These are phyloP conservation scores for Collybia sp. DNA, from an alignment of 768 basidiomycete genomes.

Conservation along the genomic window DNA sequence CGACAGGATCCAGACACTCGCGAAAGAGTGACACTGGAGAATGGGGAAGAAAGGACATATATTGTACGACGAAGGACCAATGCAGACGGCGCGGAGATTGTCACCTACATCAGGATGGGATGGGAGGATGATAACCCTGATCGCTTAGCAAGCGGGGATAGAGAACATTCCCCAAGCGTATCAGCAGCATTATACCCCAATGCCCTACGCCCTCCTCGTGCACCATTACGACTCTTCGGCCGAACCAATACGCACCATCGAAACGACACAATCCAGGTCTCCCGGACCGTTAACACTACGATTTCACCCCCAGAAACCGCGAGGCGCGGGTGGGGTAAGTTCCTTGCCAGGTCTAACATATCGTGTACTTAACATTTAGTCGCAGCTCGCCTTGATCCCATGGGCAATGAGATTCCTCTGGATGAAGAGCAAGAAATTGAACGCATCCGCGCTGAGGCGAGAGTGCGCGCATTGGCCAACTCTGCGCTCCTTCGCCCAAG, in stretches of 20 bases:
- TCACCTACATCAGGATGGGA: conserved; percentile 33
- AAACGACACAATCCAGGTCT: conserved; percentile 5
- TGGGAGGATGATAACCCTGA: conserved; percentile 32
- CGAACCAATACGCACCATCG: conserved; percentile 2
- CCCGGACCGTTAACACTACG: conserved; percentile 2
- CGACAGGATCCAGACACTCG: conserved; percentile 4
- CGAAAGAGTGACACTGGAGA: conserved; percentile 2
- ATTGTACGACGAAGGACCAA: conserved; percentile 29
- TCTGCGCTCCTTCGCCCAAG: conserved; percentile 1
- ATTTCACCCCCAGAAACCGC: conserved; percentile 11
- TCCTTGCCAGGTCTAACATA: background rate
- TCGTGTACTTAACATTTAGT: background rate
- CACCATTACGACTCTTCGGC: background rate
- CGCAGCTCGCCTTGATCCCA: conserved; percentile 44
- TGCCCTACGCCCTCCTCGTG: background rate
- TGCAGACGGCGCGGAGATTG: conserved; percentile 32
- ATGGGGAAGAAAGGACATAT: conserved; percentile 23
- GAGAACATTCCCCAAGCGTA: no score
- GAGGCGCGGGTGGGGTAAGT: conserved; percentile 45
- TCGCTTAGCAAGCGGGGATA: background rate
- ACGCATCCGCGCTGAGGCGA: conserved; percentile 43
- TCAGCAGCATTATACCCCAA: background rate
- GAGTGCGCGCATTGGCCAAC: conserved; percentile 25
- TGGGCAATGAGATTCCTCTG: conserved; percentile 60
- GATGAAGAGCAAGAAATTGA: conserved; percentile 62